Conservation (phyloP, 805 yeast genomes). For the Kregervanrija pseudodelftensis region DNA sequence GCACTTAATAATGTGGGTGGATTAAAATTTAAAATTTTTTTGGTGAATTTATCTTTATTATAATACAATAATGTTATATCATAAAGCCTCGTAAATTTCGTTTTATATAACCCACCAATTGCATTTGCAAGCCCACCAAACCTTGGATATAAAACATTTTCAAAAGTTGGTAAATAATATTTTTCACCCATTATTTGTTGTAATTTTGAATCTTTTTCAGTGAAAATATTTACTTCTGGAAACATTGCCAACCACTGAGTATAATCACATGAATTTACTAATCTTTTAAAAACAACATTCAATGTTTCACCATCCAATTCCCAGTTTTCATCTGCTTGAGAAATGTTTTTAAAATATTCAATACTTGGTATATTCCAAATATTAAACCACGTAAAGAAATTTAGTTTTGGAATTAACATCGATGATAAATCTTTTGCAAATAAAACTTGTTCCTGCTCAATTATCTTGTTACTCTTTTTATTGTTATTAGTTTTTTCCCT, state of each 20-base stretch:
- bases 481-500: not conserved
- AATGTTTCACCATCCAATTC: conserved; percentile 35
- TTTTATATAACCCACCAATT: conserved; percentile 33
- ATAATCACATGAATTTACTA: conserved; percentile 28
- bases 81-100: conserved; percentile 40
- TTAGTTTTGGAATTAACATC: conserved; percentile 35
- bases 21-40: conserved; percentile 18
- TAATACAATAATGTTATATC: conserved; percentile 49
- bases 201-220: conserved; percentile 36
- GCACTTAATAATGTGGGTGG: conserved; percentile 33
- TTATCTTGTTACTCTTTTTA: conserved; percentile 1
- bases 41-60: conserved; percentile 9
- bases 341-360: conserved; percentile 37
- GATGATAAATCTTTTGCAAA: conserved; percentile 23
- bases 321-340: conserved; percentile 67
- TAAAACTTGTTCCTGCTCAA: conserved; percentile 5
- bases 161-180: conserved; percentile 52
- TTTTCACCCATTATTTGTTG: conserved; percentile 52
- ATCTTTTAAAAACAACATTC: conserved; percentile 28
- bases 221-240: conserved; percentile 78
- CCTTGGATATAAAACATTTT: conserved; percentile 71
- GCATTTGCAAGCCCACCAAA: conserved; percentile 51
- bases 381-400: conserved; percentile 65
- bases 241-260: conserved; percentile 60
- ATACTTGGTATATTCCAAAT: conserved; percentile 57